Percentiles rank a stretch among this genome's conserved stretches.
Conservation (phyloP, 306 rosid genomes). For the Dalbergia cultrata region DNA sequence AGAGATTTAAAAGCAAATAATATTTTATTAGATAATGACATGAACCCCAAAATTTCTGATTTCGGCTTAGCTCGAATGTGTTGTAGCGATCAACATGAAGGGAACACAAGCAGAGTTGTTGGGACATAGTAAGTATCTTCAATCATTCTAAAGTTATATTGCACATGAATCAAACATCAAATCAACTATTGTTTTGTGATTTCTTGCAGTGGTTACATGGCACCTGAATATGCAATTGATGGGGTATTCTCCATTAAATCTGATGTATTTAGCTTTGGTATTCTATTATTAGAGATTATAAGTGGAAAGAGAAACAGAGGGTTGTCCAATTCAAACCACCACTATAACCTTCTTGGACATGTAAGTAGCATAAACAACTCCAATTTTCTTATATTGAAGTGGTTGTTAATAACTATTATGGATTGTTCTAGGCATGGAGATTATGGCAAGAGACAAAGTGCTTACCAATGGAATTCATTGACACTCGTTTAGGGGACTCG, state of each 20-base stretch:
- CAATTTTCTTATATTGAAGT: too few relatives aligned
- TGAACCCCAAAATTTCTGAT: conserved; percentile 17
- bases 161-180: too few relatives aligned
- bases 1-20: conserved; percentile 27
- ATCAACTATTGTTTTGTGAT: neutral
- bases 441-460: conserved; percentile 36
- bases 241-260: conserved; percentile 22
- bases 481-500: neutral
- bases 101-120: neutral
- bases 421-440: conserved; percentile 42
- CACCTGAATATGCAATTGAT: conserved; percentile 27
- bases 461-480: conserved; percentile 16
- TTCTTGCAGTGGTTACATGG: conserved; percentile 18
- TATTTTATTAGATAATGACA: conserved; percentile 7
- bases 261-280: conserved; percentile 30
- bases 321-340: neutral
- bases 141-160: neutral
- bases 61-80: conserved; percentile 29
- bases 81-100: conserved; percentile 9
- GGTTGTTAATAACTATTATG: too few relatives aligned
- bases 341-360: neutral
- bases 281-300: conserved; percentile 1
- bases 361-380: conserved; percentile 1
- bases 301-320: conserved; percentile 6
- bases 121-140: conserved; percentile 20